Evolutionary conservation across 2,329 filamentous ascomycete species (phyloP).

Genomic region (Phialemoniopsis sp.): DNA sequence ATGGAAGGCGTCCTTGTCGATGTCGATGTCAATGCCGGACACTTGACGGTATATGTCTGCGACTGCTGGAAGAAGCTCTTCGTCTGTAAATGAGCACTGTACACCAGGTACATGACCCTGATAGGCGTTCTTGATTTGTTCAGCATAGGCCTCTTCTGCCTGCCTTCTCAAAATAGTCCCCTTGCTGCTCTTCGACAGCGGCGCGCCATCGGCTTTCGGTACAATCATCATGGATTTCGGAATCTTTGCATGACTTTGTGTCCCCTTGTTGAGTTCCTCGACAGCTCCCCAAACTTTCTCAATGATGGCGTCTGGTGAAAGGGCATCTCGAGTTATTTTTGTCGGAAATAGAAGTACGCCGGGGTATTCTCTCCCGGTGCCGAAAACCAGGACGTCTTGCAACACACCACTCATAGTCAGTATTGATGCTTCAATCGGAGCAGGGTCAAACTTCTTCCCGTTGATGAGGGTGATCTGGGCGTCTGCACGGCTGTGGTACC

Average conservation of each 20-base stretch:
- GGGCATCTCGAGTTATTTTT: constrained; percentile 34
- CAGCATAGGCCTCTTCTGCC: constrained; percentile 43
- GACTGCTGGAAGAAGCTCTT: too few species aligned
- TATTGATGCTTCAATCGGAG: constrained; percentile 53
- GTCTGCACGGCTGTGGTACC: constrained; percentile 58
- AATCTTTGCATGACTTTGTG: constrained; percentile 47
- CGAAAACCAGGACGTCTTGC: constrained; percentile 57
- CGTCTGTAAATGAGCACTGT: too few species aligned
- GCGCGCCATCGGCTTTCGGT: constrained; percentile 12
- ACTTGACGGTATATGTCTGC: too few species aligned
- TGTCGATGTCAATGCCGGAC: constrained; percentile 18
- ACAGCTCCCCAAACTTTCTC: constrained; percentile 35
- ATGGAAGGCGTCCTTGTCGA: constrained; percentile 48
- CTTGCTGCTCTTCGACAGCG: constrained; percentile 58
- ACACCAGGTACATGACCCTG: constrained; percentile 2
- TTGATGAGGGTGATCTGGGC: constrained; percentile 58
- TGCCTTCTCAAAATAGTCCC: constrained; percentile 50
- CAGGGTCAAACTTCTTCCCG: constrained; percentile 67
- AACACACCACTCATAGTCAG: constrained; percentile 35
- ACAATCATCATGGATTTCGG: constrained; percentile 44
- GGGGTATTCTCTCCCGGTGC: constrained; percentile 49
- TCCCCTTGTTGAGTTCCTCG: constrained; percentile 40
- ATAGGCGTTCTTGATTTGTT: constrained; percentile 43
- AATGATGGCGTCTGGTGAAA: constrained; percentile 50
- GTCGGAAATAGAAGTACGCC: constrained; percentile 51